Evolutionary conservation across 768 basidiomycete species (phyloP).

Genomic region (Lactifluus subvellereus): DNA sequence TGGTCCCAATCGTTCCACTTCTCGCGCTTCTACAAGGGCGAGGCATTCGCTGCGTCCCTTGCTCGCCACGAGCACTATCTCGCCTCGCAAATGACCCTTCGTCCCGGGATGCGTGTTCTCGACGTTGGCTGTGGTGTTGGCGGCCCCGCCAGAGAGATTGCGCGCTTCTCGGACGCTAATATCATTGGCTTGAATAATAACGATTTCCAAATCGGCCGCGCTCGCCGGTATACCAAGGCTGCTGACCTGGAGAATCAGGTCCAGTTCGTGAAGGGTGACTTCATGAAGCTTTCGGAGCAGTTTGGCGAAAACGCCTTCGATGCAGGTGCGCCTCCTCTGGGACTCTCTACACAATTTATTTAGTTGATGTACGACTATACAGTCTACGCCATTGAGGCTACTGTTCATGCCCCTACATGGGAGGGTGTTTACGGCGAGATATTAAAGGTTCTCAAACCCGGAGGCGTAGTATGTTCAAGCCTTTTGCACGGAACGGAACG

Average conservation of each 20-base stretch:
- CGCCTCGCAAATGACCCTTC: constrained; percentile 75
- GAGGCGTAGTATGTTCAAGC: constrained; percentile 68
- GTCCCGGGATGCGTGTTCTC: constrained; percentile 90
- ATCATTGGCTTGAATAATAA: constrained; percentile 94
- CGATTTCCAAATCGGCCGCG: constrained; percentile 88
- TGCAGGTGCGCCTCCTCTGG: constrained; percentile 56
- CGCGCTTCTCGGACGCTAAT: constrained; percentile 78
- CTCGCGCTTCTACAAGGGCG: constrained; percentile 93
- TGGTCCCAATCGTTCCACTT: constrained; percentile 94
- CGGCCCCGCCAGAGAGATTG: constrained; percentile 94
- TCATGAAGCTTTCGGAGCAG: constrained; percentile 88
- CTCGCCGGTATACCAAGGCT: constrained; percentile 70
- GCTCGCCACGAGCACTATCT: constrained; percentile 99
- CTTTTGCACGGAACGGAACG: neutral
- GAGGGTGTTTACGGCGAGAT: constrained; percentile 96
- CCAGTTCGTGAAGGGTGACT: constrained; percentile 86
- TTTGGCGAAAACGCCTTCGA: constrained; percentile 94
- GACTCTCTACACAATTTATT: neutral
- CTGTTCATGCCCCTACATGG: constrained; percentile 91
- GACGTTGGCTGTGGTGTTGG: constrained; percentile 99
- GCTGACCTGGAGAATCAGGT: constrained; percentile 74
- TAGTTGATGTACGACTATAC: constrained; percentile 9
- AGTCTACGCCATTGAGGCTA: constrained; percentile 98
- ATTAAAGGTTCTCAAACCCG: constrained; percentile 89
- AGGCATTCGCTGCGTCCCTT: constrained; percentile 64